Evolutionary conservation across 352 stramenopile genomes (phyloP).

Genomic region (Phytopythium aichiense): DNA sequence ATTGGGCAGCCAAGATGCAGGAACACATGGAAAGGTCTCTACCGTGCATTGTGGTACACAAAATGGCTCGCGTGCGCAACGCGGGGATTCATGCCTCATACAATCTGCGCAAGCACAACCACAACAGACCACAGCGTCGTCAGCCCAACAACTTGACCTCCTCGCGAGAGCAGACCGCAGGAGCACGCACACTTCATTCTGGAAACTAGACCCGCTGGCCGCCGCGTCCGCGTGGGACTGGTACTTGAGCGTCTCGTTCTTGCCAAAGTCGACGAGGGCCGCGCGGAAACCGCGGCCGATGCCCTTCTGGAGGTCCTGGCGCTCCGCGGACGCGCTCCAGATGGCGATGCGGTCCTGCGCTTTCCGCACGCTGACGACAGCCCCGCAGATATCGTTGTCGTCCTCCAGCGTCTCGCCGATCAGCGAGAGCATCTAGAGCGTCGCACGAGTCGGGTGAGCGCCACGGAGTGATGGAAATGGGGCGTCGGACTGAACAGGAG

Average conservation of each 20-base stretch:
- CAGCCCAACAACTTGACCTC: neutral
- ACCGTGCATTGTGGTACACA: conserved; percentile 37
- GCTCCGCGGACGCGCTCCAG: conserved; percentile 87
- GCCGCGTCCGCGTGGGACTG: conserved; percentile 85
- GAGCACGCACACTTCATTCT: conserved; percentile 85
- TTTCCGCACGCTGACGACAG: conserved; percentile 95
- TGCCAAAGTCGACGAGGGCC: conserved; percentile 77
- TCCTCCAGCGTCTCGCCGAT: conserved; percentile 96
- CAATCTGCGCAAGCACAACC: conserved; percentile 41
- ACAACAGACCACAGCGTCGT: neutral
- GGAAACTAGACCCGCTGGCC: conserved; percentile 86
- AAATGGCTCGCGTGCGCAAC: conserved; percentile 61
- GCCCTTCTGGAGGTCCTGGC: conserved; percentile 69
- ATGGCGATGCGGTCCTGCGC: conserved; percentile 94
- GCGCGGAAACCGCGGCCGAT: conserved; percentile 81
- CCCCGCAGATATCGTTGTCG: conserved; percentile 93
- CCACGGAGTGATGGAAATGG: neutral
- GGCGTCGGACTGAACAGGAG: neutral
- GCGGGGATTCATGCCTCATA: conserved; percentile 81
- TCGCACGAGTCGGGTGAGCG: neutral
- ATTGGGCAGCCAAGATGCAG: conserved; percentile 30
- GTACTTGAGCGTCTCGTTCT: conserved; percentile 88
- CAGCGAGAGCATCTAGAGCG: conserved; percentile 85
- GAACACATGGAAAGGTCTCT: conserved; percentile 22
- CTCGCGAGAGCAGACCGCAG: neutral